These are phyloP conservation scores for Endoconidiophora polonica DNA, from an alignment of 2,329 filamentous ascomycete genomes.

Conservation along the genomic window DNA sequence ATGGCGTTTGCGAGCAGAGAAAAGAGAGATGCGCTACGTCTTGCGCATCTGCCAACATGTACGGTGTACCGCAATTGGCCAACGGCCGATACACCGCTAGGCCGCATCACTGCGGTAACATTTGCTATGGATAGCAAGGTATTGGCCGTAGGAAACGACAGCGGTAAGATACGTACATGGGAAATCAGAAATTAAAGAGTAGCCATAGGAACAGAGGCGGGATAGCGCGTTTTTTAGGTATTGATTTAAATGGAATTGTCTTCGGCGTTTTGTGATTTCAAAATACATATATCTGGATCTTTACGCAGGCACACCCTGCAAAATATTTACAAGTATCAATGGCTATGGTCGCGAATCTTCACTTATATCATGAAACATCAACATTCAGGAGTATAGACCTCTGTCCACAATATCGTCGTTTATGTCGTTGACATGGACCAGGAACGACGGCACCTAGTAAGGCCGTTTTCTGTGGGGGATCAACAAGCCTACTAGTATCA, in stretches of 20 bases:
- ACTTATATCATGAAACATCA: too few relatives aligned
- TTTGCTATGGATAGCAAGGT: constrained; percentile 50
- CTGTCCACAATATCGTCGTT: too few relatives aligned
- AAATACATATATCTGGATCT: neutral
- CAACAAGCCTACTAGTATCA: too few relatives aligned
- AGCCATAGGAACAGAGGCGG: constrained; percentile 2
- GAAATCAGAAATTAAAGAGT: constrained; percentile 51
- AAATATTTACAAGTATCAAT: too few relatives aligned
- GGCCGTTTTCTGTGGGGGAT: too few relatives aligned
- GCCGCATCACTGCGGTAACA: constrained; percentile 60
- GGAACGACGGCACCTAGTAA: too few relatives aligned
- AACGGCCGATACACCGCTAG: constrained; percentile 74
- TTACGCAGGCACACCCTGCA: too few relatives aligned
- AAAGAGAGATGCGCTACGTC: constrained; percentile 73
- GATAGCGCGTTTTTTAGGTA: constrained; percentile 2
- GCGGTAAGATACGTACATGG: constrained; percentile 78
- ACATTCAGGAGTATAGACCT: too few relatives aligned
- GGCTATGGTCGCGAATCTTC: too few relatives aligned
- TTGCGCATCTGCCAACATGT: constrained; percentile 81
- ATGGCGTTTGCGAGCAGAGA: constrained; percentile 71
- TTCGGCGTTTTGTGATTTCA: constrained; percentile 8
- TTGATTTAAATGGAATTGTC: constrained; percentile 12
- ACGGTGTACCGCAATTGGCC: constrained; percentile 97
- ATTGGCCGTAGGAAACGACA: constrained; percentile 75
- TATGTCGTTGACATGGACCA: too few relatives aligned